Evolutionary conservation across 2,329 filamentous ascomycete species (phyloP).

Genomic region (Macrophomina tecta): DNA sequence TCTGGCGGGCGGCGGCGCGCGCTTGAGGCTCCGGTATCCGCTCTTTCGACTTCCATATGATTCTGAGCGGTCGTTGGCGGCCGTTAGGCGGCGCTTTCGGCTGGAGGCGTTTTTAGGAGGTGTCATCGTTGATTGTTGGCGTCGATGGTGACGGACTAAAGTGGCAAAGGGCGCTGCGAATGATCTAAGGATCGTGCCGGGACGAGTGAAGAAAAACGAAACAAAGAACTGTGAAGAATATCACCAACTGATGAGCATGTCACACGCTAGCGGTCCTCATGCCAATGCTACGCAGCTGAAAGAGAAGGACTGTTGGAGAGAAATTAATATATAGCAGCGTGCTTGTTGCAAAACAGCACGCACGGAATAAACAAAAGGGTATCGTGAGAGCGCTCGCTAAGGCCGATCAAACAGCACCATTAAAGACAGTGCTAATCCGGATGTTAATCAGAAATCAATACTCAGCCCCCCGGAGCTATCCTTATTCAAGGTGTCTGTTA

Average conservation of each 20-base stretch:
- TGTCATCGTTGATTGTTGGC: not conserved
- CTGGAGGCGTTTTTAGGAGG: not conserved
- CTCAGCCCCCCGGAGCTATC: not conserved
- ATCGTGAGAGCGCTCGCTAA: not conserved
- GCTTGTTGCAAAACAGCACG: not conserved
- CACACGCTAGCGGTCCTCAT: too few relatives aligned
- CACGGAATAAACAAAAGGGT: not conserved
- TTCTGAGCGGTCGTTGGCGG: not conserved
- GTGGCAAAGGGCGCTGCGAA: not conserved
- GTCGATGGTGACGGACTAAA: not conserved
- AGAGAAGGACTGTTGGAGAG: not conserved
- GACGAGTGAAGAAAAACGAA: too few relatives aligned
- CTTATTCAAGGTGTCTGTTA: not conserved
- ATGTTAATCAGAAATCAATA: not conserved
- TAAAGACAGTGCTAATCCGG: not conserved
- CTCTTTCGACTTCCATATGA: not conserved
- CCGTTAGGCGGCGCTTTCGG: not conserved
- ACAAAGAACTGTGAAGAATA: too few relatives aligned
- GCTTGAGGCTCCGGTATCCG: not conserved
- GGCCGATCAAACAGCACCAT: not conserved
- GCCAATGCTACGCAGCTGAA: too few relatives aligned
- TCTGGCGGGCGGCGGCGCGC: not conserved
- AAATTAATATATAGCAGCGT: not conserved
- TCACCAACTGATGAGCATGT: too few relatives aligned
- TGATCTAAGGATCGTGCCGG: not conserved